These are phyloP conservation scores for Starmerella davenportii DNA, from an alignment of 805 yeast species.

Conservation along the genomic window DNA sequence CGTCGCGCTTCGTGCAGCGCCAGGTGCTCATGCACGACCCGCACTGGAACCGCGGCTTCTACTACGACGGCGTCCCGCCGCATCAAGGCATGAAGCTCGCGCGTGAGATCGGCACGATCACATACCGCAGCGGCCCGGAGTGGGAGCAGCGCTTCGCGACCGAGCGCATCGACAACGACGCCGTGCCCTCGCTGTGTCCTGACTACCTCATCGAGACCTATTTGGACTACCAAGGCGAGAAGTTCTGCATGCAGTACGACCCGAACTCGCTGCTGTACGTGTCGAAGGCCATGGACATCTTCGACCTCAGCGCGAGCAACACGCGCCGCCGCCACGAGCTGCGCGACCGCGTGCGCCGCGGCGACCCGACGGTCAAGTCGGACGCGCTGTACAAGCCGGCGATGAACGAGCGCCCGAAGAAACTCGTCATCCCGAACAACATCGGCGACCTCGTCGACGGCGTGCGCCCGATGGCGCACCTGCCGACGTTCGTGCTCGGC, in stretches of 20 bases:
- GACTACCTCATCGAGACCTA: slow-evolving; percentile 86
- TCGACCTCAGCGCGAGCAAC: slow-evolving; percentile 43
- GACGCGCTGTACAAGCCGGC: slow-evolving; percentile 21
- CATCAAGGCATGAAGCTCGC: slow-evolving; percentile 91
- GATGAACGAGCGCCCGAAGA: slow-evolving; percentile 33
- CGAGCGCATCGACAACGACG: slow-evolving; percentile 61
- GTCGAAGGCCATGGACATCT: slow-evolving; percentile 87
- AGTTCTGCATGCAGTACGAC: slow-evolving; percentile 79
- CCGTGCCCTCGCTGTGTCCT: slow-evolving; percentile 77
- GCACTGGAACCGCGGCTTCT: slow-evolving; percentile 82
- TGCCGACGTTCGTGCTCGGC: slow-evolving; percentile 62
- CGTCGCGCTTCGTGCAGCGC: slow-evolving; percentile 81
- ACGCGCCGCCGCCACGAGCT: slow-evolving; percentile 4
- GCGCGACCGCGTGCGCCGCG: slow-evolving; percentile 2
- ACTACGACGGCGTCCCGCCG: slow-evolving; percentile 66
- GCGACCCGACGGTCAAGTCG: not conserved
- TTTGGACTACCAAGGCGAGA: slow-evolving; percentile 86
- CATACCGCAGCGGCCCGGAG: slow-evolving; percentile 90
- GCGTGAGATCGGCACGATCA: slow-evolving; percentile 82
- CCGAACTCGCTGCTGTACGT: slow-evolving; percentile 76
- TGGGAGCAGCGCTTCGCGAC: slow-evolving; percentile 90
- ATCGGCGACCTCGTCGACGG: slow-evolving; percentile 48
- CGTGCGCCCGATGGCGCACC: slow-evolving; percentile 40
- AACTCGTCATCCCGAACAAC: slow-evolving; percentile 19
- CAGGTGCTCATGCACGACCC: slow-evolving; percentile 91